Conservation (phyloP, 1,284 basidiomycete species). For the Fomitopsis schrenkii region DNA sequence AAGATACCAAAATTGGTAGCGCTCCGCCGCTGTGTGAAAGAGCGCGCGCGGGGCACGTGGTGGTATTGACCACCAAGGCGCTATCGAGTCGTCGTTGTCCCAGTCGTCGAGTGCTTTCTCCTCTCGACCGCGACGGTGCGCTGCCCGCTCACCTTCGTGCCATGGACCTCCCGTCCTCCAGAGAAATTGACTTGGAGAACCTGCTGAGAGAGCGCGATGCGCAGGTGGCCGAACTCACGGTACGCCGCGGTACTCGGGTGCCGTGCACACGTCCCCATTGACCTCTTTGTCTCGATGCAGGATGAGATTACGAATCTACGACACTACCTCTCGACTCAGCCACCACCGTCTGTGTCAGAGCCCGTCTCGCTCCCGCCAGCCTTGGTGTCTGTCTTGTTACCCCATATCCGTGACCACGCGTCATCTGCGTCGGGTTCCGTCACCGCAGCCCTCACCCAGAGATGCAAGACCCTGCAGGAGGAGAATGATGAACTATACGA, state of each 20-base stretch:
- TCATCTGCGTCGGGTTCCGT: constrained; percentile 49
- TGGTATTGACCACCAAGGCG: constrained; percentile 15
- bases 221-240: constrained; percentile 65
- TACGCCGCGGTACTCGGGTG: constrained; percentile 33
- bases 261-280: constrained; percentile 9
- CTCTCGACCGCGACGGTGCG: constrained; percentile 19
- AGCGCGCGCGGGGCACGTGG: constrained; percentile 25
- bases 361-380: constrained; percentile 64
- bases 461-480: constrained; percentile 66
- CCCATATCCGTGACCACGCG: constrained; percentile 49
- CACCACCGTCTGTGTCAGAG: constrained; percentile 53
- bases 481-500: constrained; percentile 79
- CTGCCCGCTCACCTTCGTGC: constrained; percentile 15
- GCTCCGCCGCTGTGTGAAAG: background rate
- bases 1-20: background rate
- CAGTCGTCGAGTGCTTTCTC: constrained; percentile 15
- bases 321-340: constrained; percentile 55
- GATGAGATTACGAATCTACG: constrained; percentile 68
- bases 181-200: constrained; percentile 76
- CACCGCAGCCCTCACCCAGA: constrained; percentile 64
- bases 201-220: constrained; percentile 66
- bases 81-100: constrained; percentile 20
- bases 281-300: constrained; percentile 31
- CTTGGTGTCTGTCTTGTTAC: constrained; percentile 59
- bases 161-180: constrained; percentile 67